Conservation (phyloP, 306 rosid genomes). For the Cucurbita maxima region DNA sequence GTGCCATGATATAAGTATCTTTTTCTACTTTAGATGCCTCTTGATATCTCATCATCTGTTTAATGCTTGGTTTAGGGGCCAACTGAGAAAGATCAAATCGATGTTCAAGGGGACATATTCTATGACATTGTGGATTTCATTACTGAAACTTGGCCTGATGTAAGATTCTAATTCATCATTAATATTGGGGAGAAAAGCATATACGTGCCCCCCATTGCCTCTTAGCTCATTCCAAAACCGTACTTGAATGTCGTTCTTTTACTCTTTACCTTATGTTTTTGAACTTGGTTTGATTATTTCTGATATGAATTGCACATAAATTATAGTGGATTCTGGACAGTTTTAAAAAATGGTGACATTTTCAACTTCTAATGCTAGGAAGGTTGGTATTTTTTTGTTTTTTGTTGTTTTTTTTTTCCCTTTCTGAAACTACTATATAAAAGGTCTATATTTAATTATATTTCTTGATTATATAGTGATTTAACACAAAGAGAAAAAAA, state of each 20-base stretch:
- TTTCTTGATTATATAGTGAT: neutral
- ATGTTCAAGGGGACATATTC: slow-evolving; percentile 96
- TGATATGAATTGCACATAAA: neutral
- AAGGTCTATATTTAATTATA: too few species aligned
- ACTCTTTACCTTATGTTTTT: neutral
- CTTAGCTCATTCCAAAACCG: neutral
- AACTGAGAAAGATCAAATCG: slow-evolving; percentile 96
- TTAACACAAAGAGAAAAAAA: neutral
- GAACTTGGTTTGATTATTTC: neutral
- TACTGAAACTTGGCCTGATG: slow-evolving; percentile 89
- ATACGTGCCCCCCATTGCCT: neutral
- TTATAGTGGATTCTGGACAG: neutral
- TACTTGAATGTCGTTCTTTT: neutral
- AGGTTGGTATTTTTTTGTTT: neutral
- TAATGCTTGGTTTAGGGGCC: slow-evolving; percentile 64
- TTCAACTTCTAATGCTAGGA: neutral
- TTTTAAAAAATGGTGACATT: neutral
- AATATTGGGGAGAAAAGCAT: neutral
- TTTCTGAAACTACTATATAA: neutral
- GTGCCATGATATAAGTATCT: neutral
- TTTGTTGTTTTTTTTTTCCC: too few species aligned
- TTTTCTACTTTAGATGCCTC: slow-evolving; percentile 9
- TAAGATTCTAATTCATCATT: slow-evolving; percentile 26
- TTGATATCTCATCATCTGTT: slow-evolving; percentile 9
- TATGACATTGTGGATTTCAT: slow-evolving; percentile 89